Evolutionary conservation across 1,284 basidiomycete species (phyloP).

Genomic region (Athelia sp.): DNA sequence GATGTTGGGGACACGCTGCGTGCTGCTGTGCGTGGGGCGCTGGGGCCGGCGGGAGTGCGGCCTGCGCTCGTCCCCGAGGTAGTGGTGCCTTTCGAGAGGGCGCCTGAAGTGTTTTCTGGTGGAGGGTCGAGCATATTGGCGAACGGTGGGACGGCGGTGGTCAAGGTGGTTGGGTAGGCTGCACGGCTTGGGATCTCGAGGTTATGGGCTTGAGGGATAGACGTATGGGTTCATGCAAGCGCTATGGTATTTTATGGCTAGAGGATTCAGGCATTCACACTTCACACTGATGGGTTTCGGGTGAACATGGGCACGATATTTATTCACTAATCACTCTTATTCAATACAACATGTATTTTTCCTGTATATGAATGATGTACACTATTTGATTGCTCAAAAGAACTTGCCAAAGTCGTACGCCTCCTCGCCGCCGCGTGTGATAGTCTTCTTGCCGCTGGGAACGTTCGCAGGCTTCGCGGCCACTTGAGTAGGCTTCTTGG

Average conservation of each 20-base stretch:
- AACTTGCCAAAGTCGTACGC: slow-evolving; percentile 53
- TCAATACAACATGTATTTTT: too few relatives aligned
- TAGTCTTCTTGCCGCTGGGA: slow-evolving; percentile 19
- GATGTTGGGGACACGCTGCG: slow-evolving; percentile 62
- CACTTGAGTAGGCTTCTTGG: slow-evolving; percentile 18
- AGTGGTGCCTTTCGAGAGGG: slow-evolving; percentile 34
- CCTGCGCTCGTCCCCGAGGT: slow-evolving; percentile 33
- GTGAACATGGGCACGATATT: too few relatives aligned
- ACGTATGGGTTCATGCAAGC: too few relatives aligned
- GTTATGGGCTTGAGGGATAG: background rate
- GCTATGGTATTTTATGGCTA: too few relatives aligned
- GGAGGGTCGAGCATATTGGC: slow-evolving; percentile 16
- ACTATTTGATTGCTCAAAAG: slow-evolving; percentile 34
- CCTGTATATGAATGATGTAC: too few relatives aligned
- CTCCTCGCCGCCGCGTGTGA: slow-evolving; percentile 23
- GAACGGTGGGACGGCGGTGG: slow-evolving; percentile 33
- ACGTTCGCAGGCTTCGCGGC: slow-evolving; percentile 1
- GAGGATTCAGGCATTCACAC: too few relatives aligned
- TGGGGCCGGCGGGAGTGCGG: slow-evolving; percentile 33
- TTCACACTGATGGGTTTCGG: too few relatives aligned
- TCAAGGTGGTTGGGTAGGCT: slow-evolving; percentile 29
- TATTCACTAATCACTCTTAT: too few relatives aligned
- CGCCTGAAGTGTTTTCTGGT: slow-evolving; percentile 29
- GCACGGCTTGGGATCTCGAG: slow-evolving; percentile 2
- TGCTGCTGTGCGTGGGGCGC: slow-evolving; percentile 49